Evolutionary conservation across 2,329 filamentous ascomycete species (phyloP).

Genomic region (Neofusicoccum kwambonambiense): DNA sequence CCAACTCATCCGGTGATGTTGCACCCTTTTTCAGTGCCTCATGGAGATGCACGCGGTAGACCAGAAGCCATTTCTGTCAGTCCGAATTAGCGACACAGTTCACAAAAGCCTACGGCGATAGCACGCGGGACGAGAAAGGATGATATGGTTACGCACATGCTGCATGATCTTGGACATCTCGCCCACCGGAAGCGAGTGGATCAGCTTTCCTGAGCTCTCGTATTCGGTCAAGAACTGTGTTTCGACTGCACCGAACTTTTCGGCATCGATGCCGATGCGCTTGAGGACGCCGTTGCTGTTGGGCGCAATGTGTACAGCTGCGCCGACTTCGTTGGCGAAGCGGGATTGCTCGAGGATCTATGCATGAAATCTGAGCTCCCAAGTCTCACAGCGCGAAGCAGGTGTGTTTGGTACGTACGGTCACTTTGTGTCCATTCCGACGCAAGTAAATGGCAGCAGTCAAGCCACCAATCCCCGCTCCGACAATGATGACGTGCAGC

Average conservation of each 20-base stretch:
- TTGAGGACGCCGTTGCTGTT: slow-evolving; percentile 60
- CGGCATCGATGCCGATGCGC: slow-evolving; percentile 44
- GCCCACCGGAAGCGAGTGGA: background rate
- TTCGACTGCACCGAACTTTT: slow-evolving; percentile 35
- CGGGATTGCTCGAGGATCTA: slow-evolving; percentile 57
- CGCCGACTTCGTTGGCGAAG: slow-evolving; percentile 57
- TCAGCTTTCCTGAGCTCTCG: background rate
- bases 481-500: slow-evolving; percentile 37
- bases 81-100: background rate
- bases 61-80: slow-evolving; percentile 30
- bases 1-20: slow-evolving; percentile 7
- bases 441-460: slow-evolving; percentile 54
- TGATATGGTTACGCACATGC: background rate
- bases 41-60: slow-evolving; percentile 56
- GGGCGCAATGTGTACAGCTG: slow-evolving; percentile 61
- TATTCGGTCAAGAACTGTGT: slow-evolving; percentile 6
- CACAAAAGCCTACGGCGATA: background rate
- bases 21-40: slow-evolving; percentile 46
- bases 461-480: slow-evolving; percentile 54
- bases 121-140: too few species aligned
- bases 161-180: background rate
- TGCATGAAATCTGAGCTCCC: background rate
- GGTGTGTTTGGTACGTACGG: background rate
- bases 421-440: slow-evolving; percentile 51
- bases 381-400: too few species aligned